Evolutionary conservation across 768 basidiomycete species (phyloP), one percentile per base, ranked within the genome.

Genomic region (Tubosaeta brunneosetosa): DNA sequence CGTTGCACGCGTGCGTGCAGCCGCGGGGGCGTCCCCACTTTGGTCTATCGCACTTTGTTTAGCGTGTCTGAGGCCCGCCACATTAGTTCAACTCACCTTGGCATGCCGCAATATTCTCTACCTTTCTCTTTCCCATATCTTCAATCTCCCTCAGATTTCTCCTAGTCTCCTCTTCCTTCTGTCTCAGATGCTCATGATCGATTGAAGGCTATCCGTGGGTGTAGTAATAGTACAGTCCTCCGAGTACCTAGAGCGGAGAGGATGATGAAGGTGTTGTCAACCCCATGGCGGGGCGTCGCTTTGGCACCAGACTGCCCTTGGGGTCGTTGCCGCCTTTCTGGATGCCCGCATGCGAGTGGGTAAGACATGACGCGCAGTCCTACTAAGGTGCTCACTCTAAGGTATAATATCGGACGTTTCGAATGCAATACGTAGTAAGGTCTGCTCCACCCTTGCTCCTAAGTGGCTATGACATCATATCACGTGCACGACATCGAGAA

Each of bases 181-280:
- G 62, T 43, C 67, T 58, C n/a, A 60, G 66, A 16, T 42, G 38
- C 41, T 63, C 61, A 19, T 57, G 61, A 42, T 63, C 54, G 31
- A 63, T 49, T 1, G 55, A 60, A 32, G 56, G 52, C 22, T 55
- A 40, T 33, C 58, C 62, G 44, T 55, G 62, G n/a, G 61, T 57
- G 61, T 71, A 73, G 57, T 72, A 75, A 49, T 70, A 69, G 57
- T 73, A 75, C 34, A 69, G 54, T 12, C 64, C 73, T 3, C 67
- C 74, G 44, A 71, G 62, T 2, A 7, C 62, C 71, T 32, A 62
- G 52, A 12, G 68, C 67, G 16, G 69, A 60, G 38, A 72, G 61
- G 36, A 65, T 29, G 47, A 73, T 63, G 40, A 68, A 36, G 16
- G 60, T 59, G 47, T 64, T 69, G 55, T 62, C 58, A n/a, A n/a